phyloP scores from a whole-genome alignment of 2,329 filamentous ascomycete genomes.

The Xenoacremonium recifei region DNA sequence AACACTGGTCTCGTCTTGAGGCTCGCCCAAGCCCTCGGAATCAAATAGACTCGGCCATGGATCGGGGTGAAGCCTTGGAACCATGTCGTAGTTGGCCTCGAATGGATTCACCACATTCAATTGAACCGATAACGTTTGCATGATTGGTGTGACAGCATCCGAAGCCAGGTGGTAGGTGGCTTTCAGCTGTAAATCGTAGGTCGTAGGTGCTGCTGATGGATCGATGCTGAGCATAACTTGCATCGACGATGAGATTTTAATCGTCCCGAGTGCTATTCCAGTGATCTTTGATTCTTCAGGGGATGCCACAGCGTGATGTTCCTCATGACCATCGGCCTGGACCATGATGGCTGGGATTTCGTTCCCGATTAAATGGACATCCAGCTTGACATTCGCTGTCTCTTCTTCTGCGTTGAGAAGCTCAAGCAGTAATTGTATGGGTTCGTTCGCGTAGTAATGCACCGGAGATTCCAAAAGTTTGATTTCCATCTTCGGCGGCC shows the following conservation, averaged over 20 bases:
- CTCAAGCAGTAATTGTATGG: conserved; percentile 65
- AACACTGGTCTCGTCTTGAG: conserved; percentile 25
- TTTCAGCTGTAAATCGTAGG: conserved; percentile 68
- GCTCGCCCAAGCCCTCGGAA: conserved; percentile 46
- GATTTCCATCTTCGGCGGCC: conserved; percentile 89
- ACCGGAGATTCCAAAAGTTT: conserved; percentile 58
- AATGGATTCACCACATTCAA: conserved; percentile 80
- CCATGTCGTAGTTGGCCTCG: conserved; percentile 86
- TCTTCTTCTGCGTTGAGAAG: conserved; percentile 83
- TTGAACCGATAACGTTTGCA: conserved; percentile 67
- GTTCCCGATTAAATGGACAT: conserved; percentile 65
- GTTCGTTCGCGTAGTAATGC: conserved; percentile 85
- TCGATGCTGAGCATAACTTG: conserved; percentile 48
- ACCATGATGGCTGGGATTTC: conserved; percentile 47
- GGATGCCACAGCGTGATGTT: conserved; percentile 30
- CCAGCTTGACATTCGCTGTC: conserved; percentile 68
- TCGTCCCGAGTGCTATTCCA: conserved; percentile 44
- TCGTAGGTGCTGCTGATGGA: conserved; percentile 49
- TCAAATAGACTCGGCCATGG: conserved; percentile 88
- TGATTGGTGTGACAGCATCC: conserved; percentile 77
- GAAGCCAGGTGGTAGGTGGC: conserved; percentile 76
- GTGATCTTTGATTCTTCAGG: conserved; percentile 43
- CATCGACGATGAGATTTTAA: conserved; percentile 44
- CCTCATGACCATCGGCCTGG: conserved; percentile 32
- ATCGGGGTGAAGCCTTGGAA: conserved; percentile 72